Evolutionary conservation across 1,139 yeast species (phyloP).

Genomic region (Wickerhamomyces sp.): DNA sequence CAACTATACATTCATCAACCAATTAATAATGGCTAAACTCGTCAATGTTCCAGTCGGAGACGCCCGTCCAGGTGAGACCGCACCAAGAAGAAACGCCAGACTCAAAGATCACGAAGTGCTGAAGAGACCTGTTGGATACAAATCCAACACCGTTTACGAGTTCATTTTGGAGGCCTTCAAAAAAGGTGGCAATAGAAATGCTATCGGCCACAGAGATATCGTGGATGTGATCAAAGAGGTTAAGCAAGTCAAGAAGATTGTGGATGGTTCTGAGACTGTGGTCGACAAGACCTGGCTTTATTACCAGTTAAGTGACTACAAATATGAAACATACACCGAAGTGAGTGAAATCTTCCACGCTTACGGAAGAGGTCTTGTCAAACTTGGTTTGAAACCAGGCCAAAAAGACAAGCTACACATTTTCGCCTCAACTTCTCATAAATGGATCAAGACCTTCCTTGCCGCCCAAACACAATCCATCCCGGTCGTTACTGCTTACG

Average conservation of each 20-base stretch:
- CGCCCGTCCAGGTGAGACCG: slow-evolving; percentile 82
- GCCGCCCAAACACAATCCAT: slow-evolving; percentile 74
- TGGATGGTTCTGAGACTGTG: slow-evolving; percentile 68
- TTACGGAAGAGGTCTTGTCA: slow-evolving; percentile 71
- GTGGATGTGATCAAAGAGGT: slow-evolving; percentile 70
- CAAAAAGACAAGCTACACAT: slow-evolving; percentile 67
- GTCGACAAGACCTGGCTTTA: slow-evolving; percentile 85
- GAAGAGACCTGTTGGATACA: slow-evolving; percentile 52
- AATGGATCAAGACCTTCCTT: slow-evolving; percentile 86
- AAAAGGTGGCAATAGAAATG: slow-evolving; percentile 46
- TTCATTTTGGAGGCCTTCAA: slow-evolving; percentile 59
- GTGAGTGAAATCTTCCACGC: slow-evolving; percentile 44
- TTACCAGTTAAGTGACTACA: slow-evolving; percentile 73
- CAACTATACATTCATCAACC: too few relatives aligned
- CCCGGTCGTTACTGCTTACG: slow-evolving; percentile 94
- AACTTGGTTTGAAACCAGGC: slow-evolving; percentile 66
- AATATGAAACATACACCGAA: slow-evolving; percentile 58
- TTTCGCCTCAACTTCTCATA: slow-evolving; percentile 78
- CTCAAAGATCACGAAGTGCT: slow-evolving; percentile 47
- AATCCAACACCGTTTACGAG: slow-evolving; percentile 66
- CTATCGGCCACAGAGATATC: slow-evolving; percentile 80
- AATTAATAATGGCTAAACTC: slow-evolving; percentile 12
- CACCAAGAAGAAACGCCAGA: slow-evolving; percentile 74
- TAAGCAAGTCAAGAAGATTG: slow-evolving; percentile 66
- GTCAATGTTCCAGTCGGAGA: slow-evolving; percentile 71